Percentiles rank a stretch among this genome's conserved stretches.
These are phyloP conservation scores for Globisporangium nagaii DNA, from an alignment of 352 stramenopile genomes.

Conservation along the genomic window DNA sequence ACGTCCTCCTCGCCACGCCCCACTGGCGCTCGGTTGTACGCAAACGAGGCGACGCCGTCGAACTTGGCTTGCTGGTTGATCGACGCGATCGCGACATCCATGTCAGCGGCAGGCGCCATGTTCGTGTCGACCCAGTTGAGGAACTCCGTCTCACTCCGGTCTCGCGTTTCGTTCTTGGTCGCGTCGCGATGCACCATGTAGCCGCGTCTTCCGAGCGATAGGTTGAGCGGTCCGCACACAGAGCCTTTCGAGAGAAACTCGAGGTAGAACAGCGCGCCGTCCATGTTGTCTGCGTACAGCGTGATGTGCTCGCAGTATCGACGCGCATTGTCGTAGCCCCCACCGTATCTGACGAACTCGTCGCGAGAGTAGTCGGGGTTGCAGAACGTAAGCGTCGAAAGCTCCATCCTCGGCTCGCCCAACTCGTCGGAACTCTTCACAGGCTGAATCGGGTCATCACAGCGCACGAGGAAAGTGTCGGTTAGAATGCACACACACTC, in stretches of 20 bases:
- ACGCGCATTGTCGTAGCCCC: slow-evolving; percentile 45
- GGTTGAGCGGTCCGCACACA: slow-evolving; percentile 34
- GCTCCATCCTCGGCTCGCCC: slow-evolving; percentile 14
- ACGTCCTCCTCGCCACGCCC: not conserved
- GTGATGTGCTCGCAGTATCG: slow-evolving; percentile 63
- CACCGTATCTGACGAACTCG: slow-evolving; percentile 55
- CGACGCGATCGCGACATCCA: slow-evolving; percentile 44
- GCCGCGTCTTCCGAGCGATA: slow-evolving; percentile 45
- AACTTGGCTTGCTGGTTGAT: slow-evolving; percentile 59
- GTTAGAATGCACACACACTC: no score
- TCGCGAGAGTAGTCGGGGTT: slow-evolving; percentile 75
- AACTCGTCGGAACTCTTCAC: not conserved
- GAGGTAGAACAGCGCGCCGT: slow-evolving; percentile 67
- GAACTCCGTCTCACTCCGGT: slow-evolving; percentile 28
- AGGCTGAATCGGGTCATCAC: no score
- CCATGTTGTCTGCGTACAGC: slow-evolving; percentile 65
- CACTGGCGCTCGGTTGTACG: slow-evolving; percentile 36
- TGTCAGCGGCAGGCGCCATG: slow-evolving; percentile 24
- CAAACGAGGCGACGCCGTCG: slow-evolving; percentile 40
- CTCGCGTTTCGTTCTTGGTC: slow-evolving; percentile 15
- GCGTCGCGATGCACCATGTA: slow-evolving; percentile 44
- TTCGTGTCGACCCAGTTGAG: slow-evolving; percentile 37
- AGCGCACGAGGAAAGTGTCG: no score
- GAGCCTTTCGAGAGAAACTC: slow-evolving; percentile 52
- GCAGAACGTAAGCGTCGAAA: slow-evolving; percentile 66